phyloP scores from a whole-genome alignment of 2,329 filamentous ascomycete genomes.

The Talaromyces sp. region DNA sequence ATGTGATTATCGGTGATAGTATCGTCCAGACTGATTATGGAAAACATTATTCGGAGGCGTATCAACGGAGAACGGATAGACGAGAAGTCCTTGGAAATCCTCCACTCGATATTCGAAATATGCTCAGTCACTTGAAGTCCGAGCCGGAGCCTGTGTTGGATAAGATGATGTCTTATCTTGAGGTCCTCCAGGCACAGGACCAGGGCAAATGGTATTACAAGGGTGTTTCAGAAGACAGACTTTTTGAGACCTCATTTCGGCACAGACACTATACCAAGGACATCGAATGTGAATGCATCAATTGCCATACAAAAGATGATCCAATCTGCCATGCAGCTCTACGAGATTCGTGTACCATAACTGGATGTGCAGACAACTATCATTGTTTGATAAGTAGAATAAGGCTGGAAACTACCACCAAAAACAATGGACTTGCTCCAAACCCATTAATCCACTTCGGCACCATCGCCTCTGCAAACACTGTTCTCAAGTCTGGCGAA shows the following conservation, averaged over 20 bases:
- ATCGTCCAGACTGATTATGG: slow-evolving; percentile 29
- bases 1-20: slow-evolving; percentile 29
- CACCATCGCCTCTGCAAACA: slow-evolving; percentile 6
- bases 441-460: slow-evolving; percentile 7
- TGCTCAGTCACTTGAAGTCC: not conserved
- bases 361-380: not conserved
- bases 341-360: slow-evolving; percentile 1
- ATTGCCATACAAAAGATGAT: slow-evolving; percentile 2
- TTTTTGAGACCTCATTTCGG: slow-evolving; percentile 1
- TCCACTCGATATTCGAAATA: slow-evolving; percentile 5
- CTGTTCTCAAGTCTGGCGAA: slow-evolving; percentile 12
- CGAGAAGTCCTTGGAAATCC: slow-evolving; percentile 21
- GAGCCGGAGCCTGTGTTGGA: not conserved
- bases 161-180: not conserved
- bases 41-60: slow-evolving; percentile 23
- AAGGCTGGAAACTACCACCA: not conserved
- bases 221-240: not conserved
- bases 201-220: slow-evolving; percentile 1
- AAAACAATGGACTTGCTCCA: not conserved
- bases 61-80: slow-evolving; percentile 21
- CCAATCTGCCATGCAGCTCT: not conserved
- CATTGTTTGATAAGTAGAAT: not conserved
- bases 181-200: not conserved
- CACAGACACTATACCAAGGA: slow-evolving; percentile 4
- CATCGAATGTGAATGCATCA: slow-evolving; percentile 2